A percentile compares a stretch with the other conserved stretches of the same genome.
Evolutionary conservation across 768 basidiomycete species (phyloP).

Genomic region (Mycena chlorophos): DNA sequence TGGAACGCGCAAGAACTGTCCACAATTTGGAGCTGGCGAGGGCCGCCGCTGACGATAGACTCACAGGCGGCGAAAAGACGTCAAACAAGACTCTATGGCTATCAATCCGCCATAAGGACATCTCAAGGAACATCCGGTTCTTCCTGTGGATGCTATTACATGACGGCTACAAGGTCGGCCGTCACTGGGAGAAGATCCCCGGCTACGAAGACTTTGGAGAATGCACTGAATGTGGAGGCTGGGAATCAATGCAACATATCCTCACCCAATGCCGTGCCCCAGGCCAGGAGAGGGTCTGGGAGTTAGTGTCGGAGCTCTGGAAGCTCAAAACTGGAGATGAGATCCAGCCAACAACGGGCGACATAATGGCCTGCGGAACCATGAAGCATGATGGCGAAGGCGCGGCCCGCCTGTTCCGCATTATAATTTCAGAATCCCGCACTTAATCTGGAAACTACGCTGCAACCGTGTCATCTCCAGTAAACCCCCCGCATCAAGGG

Average conservation of each 20-base stretch:
- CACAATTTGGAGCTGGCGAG: background rate
- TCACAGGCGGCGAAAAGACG: background rate
- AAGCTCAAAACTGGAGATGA: background rate
- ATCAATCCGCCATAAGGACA: background rate
- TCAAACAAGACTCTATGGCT: background rate
- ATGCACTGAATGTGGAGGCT: slow-evolving; percentile 19
- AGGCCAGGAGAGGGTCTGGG: slow-evolving; percentile 28
- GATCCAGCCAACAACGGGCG: slow-evolving; percentile 16
- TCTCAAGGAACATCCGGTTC: background rate
- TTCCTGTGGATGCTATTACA: slow-evolving; percentile 24
- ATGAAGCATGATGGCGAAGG: slow-evolving; percentile 10
- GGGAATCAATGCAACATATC: slow-evolving; percentile 34
- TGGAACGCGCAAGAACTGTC: background rate
- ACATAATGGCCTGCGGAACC: slow-evolving; percentile 23
- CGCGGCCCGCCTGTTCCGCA: slow-evolving; percentile 21
- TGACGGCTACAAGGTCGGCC: slow-evolving; percentile 24
- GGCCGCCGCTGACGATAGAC: background rate
- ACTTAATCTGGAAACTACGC: slow-evolving; percentile 33
- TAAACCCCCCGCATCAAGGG: background rate
- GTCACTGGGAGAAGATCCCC: slow-evolving; percentile 27
- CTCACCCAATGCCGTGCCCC: slow-evolving; percentile 26
- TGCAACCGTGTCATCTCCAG: background rate
- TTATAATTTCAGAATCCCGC: slow-evolving; percentile 30
- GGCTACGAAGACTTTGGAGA: slow-evolving; percentile 6
- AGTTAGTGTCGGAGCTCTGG: slow-evolving; percentile 21